Conservation (phyloP, 768 basidiomycete genomes). For the Trametes cingulata region DNA sequence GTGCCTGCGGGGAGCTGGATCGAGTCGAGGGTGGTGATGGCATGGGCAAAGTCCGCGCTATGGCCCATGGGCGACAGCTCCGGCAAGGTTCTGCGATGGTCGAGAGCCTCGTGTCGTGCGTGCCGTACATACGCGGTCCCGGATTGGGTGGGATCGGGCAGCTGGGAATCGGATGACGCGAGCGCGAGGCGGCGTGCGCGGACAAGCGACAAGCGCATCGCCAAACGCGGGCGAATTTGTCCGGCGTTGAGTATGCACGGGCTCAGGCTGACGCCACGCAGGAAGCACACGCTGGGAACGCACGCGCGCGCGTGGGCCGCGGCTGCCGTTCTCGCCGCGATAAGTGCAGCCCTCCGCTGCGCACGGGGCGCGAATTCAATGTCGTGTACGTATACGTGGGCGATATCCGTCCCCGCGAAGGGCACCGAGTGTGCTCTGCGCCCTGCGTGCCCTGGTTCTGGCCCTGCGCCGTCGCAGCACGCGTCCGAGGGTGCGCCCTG, state of each 20-base stretch:
- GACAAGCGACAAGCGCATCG: not conserved
- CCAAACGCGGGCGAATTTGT: not conserved
- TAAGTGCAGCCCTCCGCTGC: constrained; percentile 1
- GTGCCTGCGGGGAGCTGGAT: not conserved
- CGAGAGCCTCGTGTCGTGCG: not conserved
- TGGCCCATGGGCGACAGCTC: not conserved
- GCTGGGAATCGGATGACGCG: not conserved
- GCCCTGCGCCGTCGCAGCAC: not conserved
- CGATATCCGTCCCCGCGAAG: not conserved
- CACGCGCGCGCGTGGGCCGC: not conserved
- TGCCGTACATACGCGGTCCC: not conserved
- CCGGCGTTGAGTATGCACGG: constrained; percentile 19
- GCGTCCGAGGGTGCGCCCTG: not conserved
- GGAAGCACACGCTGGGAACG: constrained; percentile 5
- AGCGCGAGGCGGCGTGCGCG: not conserved
- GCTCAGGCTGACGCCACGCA: not conserved
- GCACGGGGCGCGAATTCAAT: not conserved
- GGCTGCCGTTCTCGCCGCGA: constrained; percentile 3
- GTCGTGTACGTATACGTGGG: not conserved
- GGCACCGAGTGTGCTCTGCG: too few relatives aligned
- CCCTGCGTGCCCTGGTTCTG: too few relatives aligned
- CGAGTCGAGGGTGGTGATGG: too few relatives aligned
- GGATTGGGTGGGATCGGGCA: not conserved
- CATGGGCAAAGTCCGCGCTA: too few relatives aligned
- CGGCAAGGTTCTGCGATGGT: not conserved